These are phyloP conservation scores for Penicillium italicum DNA, from an alignment of 2,329 filamentous ascomycete genomes.

Conservation along the genomic window DNA sequence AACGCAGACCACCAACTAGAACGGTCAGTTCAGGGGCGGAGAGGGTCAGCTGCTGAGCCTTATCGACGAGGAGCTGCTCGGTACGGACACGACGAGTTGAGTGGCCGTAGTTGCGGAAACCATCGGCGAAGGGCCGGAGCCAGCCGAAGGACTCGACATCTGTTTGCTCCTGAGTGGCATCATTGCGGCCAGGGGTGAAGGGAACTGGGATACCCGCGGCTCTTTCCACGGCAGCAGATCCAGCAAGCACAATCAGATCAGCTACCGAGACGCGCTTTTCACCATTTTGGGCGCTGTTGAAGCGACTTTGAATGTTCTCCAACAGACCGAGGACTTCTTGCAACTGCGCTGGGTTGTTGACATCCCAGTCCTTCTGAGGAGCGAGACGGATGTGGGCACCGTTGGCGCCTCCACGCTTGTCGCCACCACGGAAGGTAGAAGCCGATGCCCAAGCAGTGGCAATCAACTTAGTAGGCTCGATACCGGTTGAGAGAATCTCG, in stretches of 20 bases:
- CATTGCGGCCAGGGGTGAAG: conserved; percentile 69
- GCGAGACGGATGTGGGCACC: conserved; percentile 71
- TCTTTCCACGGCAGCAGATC: conserved; percentile 68
- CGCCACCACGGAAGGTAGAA: conserved; percentile 68
- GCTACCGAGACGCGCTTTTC: conserved; percentile 74
- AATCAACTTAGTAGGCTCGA: conserved; percentile 61
- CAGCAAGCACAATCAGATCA: conserved; percentile 74
- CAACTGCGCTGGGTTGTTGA: conserved; percentile 69
- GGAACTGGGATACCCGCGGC: conserved; percentile 63
- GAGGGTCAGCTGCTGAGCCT: conserved; percentile 66
- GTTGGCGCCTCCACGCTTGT: conserved; percentile 81
- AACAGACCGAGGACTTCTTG: conserved; percentile 59
- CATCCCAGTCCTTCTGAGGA: conserved; percentile 68
- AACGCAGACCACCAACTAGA: conserved; percentile 68
- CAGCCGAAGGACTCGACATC: conserved; percentile 61
- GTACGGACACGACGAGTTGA: conserved; percentile 58
- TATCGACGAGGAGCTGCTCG: conserved; percentile 70
- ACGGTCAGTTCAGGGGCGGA: conserved; percentile 68
- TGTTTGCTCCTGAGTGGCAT: conserved; percentile 69
- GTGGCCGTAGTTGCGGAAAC: conserved; percentile 75
- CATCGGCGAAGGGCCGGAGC: conserved; percentile 68
- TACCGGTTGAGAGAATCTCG: conserved; percentile 60
- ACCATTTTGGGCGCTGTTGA: conserved; percentile 53
- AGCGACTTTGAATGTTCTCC: conserved; percentile 63
- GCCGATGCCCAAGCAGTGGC: conserved; percentile 66